phyloP scores from a whole-genome alignment of 2,329 filamentous ascomycete genomes.

The Aaosphaeria arxii region DNA sequence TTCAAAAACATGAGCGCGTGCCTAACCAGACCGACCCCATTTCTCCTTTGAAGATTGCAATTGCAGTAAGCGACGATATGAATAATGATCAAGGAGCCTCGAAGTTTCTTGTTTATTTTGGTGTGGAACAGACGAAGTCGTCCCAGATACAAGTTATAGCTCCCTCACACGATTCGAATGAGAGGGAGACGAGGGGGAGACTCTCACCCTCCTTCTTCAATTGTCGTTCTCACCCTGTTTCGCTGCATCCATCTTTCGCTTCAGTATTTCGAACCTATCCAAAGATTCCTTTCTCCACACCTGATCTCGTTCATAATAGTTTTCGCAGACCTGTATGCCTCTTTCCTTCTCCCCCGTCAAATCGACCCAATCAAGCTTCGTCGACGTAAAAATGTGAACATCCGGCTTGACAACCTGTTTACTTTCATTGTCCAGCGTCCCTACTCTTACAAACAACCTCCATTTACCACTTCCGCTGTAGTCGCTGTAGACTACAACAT shows the following conservation, averaged over 20 bases:
- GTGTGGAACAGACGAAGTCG: too few relatives aligned
- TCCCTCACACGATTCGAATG: too few relatives aligned
- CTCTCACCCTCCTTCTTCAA: too few relatives aligned
- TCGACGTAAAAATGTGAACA: slow-evolving; percentile 41
- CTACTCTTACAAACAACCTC: slow-evolving; percentile 41
- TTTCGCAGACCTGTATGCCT: slow-evolving; percentile 1
- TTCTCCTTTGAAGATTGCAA: too few relatives aligned
- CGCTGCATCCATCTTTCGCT: background rate
- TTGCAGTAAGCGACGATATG: too few relatives aligned
- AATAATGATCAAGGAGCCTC: too few relatives aligned
- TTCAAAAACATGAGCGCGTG: too few relatives aligned
- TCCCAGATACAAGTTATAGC: too few relatives aligned
- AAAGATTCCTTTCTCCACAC: background rate
- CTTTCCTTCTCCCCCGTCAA: slow-evolving; percentile 1
- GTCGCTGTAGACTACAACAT: slow-evolving; percentile 41
- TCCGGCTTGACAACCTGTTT: slow-evolving; percentile 40
- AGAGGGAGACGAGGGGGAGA: too few relatives aligned
- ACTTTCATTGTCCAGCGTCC: slow-evolving; percentile 42
- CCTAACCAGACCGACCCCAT: too few relatives aligned
- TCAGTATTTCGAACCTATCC: slow-evolving; percentile 1
- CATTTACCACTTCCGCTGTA: slow-evolving; percentile 34
- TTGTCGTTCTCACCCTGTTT: background rate
- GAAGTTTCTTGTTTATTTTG: too few relatives aligned
- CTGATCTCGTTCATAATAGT: background rate
- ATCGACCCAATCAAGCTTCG: slow-evolving; percentile 2